Percentiles rank a stretch among this genome's conserved stretches.
Conservation (phyloP, 768 basidiomycete species). For the Mycena olivaceomarginata region DNA sequence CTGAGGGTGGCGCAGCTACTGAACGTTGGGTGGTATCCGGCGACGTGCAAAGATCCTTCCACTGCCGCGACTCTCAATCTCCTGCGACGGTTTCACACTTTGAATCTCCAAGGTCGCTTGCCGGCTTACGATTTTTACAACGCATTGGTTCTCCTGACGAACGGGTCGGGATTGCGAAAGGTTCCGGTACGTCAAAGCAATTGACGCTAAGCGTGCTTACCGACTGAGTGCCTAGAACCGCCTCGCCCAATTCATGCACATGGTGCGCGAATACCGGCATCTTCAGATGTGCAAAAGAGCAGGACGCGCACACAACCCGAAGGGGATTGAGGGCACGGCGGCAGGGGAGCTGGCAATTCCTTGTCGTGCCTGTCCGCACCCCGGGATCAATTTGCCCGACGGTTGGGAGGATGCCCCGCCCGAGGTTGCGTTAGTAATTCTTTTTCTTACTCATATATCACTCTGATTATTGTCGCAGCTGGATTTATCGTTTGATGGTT, state of each 20-base stretch:
- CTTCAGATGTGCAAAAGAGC: constrained; percentile 34
- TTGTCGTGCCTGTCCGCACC: constrained; percentile 42
- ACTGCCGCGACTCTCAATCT: constrained; percentile 46
- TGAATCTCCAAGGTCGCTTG: constrained; percentile 42
- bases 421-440: constrained; percentile 24
- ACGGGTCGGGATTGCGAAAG: neutral
- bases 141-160: constrained; percentile 22
- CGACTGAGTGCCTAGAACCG: constrained; percentile 10
- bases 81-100: constrained; percentile 44
- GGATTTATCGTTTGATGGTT: constrained; percentile 38
- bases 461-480: neutral
- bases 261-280: constrained; percentile 39
- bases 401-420: constrained; percentile 16
- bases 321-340: constrained; percentile 9
- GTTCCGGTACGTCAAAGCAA: constrained; percentile 23
- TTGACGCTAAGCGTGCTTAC: too few relatives aligned
- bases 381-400: constrained; percentile 34
- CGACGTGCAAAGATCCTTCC: constrained; percentile 44
- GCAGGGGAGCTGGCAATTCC: constrained; percentile 20
- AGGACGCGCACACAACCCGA: constrained; percentile 18
- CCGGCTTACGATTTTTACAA: constrained; percentile 42
- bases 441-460: too few relatives aligned
- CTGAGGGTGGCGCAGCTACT: constrained; percentile 39
- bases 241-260: constrained; percentile 16
- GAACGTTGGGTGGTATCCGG: constrained; percentile 44